phyloP scores from a whole-genome alignment of 768 basidiomycete species.

The Suillus plorans region DNA sequence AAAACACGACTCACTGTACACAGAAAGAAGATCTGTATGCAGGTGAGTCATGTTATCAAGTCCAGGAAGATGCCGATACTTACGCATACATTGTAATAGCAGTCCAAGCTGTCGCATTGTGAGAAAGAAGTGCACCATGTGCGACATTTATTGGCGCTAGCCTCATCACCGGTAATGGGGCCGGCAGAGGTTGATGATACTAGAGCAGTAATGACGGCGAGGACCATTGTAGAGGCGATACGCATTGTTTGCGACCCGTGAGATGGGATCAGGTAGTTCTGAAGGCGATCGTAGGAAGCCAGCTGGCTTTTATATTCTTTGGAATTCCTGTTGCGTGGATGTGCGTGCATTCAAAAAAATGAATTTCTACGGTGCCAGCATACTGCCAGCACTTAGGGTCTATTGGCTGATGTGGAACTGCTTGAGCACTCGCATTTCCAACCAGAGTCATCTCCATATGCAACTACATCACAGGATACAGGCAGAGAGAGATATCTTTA shows the following conservation, averaged over 20 bases:
- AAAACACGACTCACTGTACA: too few species aligned
- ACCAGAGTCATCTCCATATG: too few species aligned
- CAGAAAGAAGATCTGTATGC: too few species aligned
- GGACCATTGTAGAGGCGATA: not conserved
- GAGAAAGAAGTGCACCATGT: rapidly evolving
- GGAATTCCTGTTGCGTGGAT: not conserved
- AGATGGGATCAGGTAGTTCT: not conserved
- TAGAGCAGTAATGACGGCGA: not conserved
- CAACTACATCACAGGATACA: too few species aligned
- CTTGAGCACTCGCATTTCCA: too few species aligned
- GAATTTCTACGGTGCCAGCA: not conserved
- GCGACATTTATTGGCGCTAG: not conserved
- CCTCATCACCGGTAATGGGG: not conserved
- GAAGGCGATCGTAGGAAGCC: not conserved
- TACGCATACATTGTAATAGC: too few species aligned
- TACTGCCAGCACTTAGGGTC: too few species aligned
- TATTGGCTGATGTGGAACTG: too few species aligned
- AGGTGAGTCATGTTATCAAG: too few species aligned
- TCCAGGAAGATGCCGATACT: too few species aligned
- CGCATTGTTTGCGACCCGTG: not conserved
- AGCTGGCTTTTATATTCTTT: not conserved
- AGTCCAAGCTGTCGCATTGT: too few species aligned
- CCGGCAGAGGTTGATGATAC: not conserved
- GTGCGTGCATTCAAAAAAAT: not conserved
- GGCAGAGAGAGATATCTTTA: too few species aligned